Conservation (phyloP, 176 grass and related monocot species). For the Eragrostis curvula region DNA sequence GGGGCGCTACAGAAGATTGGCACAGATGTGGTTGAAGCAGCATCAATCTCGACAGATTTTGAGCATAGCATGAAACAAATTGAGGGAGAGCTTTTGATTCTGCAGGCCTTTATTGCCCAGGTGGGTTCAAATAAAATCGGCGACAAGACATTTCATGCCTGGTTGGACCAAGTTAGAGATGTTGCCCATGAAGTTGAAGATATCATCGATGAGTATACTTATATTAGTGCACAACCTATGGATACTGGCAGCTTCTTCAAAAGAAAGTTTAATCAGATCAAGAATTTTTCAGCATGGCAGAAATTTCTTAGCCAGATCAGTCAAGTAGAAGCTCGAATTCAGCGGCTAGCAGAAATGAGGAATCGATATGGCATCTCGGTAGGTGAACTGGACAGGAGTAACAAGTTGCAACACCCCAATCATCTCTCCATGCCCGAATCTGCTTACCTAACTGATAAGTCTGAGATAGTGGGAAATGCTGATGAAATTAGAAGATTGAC, state of each 20-base stretch:
- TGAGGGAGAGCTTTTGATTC: slow-evolving; percentile 42
- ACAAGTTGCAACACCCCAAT: background rate
- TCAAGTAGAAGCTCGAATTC: slow-evolving; percentile 50
- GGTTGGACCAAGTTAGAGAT: slow-evolving; percentile 52
- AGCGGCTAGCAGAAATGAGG: slow-evolving; percentile 45
- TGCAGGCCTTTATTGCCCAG: slow-evolving; percentile 53
- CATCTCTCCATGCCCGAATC: slow-evolving; percentile 26
- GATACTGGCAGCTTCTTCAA: slow-evolving; percentile 36
- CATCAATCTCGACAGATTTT: slow-evolving; percentile 36
- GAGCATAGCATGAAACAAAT: slow-evolving; percentile 46
- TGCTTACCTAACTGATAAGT: slow-evolving; percentile 32
- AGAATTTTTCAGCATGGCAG: slow-evolving; percentile 33
- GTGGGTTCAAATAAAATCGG: slow-evolving; percentile 2
- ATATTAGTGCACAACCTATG: slow-evolving; percentile 26
- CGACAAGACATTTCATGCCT: slow-evolving; percentile 30
- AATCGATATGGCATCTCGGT: slow-evolving; percentile 34
- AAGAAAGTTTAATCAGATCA: slow-evolving; percentile 43
- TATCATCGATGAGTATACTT: slow-evolving; percentile 56
- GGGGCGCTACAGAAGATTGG: slow-evolving; percentile 14
- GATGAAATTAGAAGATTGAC: slow-evolving; percentile 36
- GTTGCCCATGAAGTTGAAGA: slow-evolving; percentile 59
- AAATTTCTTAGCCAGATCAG: slow-evolving; percentile 30
- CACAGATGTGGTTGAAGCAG: slow-evolving; percentile 26
- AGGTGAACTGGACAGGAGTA: background rate
- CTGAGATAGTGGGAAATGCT: slow-evolving; percentile 44